Conservation (phyloP, 176 grass and related monocot species). For the Typha latifolia region DNA sequence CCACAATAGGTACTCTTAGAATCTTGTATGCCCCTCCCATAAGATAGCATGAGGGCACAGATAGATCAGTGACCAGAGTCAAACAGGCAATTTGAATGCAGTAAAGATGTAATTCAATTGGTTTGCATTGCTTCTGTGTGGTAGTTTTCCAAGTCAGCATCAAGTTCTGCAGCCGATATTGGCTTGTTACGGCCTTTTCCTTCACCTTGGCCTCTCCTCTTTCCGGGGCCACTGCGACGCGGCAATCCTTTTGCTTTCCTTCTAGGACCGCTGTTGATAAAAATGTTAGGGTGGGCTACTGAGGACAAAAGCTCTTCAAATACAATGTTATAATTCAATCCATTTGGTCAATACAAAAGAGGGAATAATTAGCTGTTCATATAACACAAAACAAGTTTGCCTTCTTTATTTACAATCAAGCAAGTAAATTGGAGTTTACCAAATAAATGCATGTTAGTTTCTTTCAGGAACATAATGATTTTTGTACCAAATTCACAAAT, state of each 20-base stretch:
- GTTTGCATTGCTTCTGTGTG: conserved; percentile 84
- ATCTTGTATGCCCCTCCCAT: conserved; percentile 33
- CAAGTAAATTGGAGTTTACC: too few species aligned
- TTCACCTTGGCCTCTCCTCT: conserved; percentile 37
- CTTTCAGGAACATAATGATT: too few species aligned
- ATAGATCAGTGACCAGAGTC: conserved; percentile 22
- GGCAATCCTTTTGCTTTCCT: conserved; percentile 29
- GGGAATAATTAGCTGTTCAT: too few species aligned
- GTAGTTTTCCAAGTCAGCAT: conserved; percentile 98
- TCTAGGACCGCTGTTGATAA: conserved; percentile 39
- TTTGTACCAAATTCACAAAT: too few species aligned
- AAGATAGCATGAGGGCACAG: conserved; percentile 34
- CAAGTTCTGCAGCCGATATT: conserved; percentile 75
- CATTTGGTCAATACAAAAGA: neutral
- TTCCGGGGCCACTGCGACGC: conserved; percentile 35
- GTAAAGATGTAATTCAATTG: conserved; percentile 37
- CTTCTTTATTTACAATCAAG: too few species aligned
- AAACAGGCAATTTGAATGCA: conserved; percentile 17
- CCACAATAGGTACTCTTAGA: conserved; percentile 36
- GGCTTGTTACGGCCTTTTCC: conserved; percentile 45
- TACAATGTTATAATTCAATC: neutral
- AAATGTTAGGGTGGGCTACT: neutral
- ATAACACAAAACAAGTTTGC: too few species aligned
- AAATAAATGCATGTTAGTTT: too few species aligned
- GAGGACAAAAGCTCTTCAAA: neutral